Conservation (phyloP, 768 basidiomycete genomes). For the Calvatia gigantea region DNA sequence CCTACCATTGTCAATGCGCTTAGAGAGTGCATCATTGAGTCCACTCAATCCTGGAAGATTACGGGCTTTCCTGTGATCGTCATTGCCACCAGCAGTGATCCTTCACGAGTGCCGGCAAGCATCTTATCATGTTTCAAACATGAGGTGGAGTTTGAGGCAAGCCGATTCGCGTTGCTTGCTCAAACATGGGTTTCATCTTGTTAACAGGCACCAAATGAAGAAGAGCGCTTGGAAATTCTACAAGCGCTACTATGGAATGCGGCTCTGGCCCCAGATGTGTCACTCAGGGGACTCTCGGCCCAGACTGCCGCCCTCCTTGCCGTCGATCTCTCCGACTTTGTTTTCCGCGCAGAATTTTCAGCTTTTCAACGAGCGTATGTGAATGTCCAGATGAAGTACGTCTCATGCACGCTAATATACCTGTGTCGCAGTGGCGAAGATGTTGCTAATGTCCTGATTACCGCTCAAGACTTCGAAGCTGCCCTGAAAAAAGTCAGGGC, state of each 20-base stretch:
- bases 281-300: conserved; percentile 63
- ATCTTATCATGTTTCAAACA: conserved; percentile 82
- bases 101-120: conserved; percentile 57
- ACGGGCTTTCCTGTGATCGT: conserved; percentile 73
- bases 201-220: conserved; percentile 75
- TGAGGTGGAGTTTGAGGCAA: conserved; percentile 71
- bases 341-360: conserved; percentile 51
- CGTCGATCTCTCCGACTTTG: conserved; percentile 71
- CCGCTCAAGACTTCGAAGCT: conserved; percentile 61
- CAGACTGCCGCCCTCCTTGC: conserved; percentile 92
- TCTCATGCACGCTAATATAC: conserved; percentile 1
- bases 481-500: conserved; percentile 72
- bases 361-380: conserved; percentile 54
- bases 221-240: conserved; percentile 65
- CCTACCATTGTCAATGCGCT: conserved; percentile 53
- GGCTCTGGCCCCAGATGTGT: conserved; percentile 71
- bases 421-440: conserved; percentile 19
- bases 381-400: neutral
- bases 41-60: conserved; percentile 52
- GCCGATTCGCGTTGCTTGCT: conserved; percentile 4
- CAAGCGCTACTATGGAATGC: conserved; percentile 35
- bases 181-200: neutral
- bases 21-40: conserved; percentile 58
- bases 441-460: conserved; percentile 40
- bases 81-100: conserved; percentile 68